Conservation (phyloP, 2,329 filamentous ascomycete species). For the Didymosphaeria variabile region DNA sequence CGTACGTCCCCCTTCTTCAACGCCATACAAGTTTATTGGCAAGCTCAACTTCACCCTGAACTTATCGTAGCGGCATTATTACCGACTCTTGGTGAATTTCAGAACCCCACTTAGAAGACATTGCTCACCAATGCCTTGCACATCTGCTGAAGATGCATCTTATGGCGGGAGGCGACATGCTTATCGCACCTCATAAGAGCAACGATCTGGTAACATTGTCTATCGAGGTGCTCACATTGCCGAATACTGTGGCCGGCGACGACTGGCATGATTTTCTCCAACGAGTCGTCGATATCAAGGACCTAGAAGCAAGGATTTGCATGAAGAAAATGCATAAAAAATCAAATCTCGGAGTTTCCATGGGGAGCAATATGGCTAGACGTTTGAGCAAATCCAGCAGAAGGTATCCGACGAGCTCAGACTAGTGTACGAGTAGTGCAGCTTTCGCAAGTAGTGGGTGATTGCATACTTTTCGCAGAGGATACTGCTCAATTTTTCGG, state of each 20-base stretch:
- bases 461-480: background rate
- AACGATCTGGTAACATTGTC: conserved; percentile 54
- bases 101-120: conserved; percentile 46
- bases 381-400: conserved; percentile 47
- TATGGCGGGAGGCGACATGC: conserved; percentile 53
- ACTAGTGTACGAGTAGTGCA: conserved; percentile 19
- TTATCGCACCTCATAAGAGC: conserved; percentile 57
- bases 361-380: conserved; percentile 53
- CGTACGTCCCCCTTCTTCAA: conserved; percentile 46
- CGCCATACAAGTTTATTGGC: conserved; percentile 45
- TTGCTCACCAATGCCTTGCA: conserved; percentile 58
- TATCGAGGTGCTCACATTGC: conserved; percentile 56
- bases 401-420: conserved; percentile 55
- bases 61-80: conserved; percentile 37
- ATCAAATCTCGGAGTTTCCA: conserved; percentile 52
- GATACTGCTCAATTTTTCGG: background rate
- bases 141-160: conserved; percentile 60
- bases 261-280: conserved; percentile 56
- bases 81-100: conserved; percentile 34
- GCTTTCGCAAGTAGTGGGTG: background rate
- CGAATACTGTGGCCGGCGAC: conserved; percentile 49
- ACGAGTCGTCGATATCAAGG: conserved; percentile 49
- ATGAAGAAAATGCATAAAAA: conserved; percentile 52
- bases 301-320: conserved; percentile 40
- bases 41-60: conserved; percentile 49